Percentiles rank a stretch among this genome's conserved stretches.
phyloP scores from a whole-genome alignment of 2,329 filamentous ascomycete species.

The Madurella fahalii region DNA sequence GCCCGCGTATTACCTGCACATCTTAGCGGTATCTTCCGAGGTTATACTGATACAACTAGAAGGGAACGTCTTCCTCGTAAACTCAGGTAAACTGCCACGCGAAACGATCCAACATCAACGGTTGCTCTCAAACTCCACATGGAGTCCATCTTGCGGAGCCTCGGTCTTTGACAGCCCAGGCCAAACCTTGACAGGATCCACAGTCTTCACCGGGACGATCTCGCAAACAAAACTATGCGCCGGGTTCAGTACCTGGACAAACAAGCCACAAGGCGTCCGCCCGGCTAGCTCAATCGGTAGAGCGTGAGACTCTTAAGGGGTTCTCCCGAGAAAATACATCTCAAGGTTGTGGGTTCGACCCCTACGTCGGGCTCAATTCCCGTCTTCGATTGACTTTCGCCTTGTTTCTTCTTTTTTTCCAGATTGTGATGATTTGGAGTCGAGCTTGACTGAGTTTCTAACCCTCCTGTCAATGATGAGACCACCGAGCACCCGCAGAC shows the following conservation, averaged over 20 bases:
- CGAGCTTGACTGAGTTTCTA: neutral
- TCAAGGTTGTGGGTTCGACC: neutral
- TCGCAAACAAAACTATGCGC: neutral
- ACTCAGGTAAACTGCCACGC: no score
- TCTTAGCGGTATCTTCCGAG: no score
- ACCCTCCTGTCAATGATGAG: neutral
- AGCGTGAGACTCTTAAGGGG: constrained; percentile 64
- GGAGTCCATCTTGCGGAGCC: no score
- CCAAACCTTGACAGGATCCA: no score
- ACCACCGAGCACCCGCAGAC: no score
- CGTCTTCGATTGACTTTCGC: neutral
- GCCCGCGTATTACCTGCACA: no score
- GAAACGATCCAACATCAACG: no score
- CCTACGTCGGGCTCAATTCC: neutral
- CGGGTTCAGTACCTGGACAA: neutral
- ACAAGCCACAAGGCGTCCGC: constrained; percentile 23
- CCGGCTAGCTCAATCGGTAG: constrained; percentile 65
- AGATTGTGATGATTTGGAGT: neutral
- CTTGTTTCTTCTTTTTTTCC: neutral
- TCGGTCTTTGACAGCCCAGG: no score
- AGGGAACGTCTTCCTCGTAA: no score
- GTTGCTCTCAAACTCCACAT: no score
- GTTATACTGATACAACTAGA: no score
- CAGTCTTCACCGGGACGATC: neutral
- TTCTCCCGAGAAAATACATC: neutral